Evolutionary conservation across 169 alveolate species (phyloP).

Genomic region (Cryptosporidium tyzzeri): DNA sequence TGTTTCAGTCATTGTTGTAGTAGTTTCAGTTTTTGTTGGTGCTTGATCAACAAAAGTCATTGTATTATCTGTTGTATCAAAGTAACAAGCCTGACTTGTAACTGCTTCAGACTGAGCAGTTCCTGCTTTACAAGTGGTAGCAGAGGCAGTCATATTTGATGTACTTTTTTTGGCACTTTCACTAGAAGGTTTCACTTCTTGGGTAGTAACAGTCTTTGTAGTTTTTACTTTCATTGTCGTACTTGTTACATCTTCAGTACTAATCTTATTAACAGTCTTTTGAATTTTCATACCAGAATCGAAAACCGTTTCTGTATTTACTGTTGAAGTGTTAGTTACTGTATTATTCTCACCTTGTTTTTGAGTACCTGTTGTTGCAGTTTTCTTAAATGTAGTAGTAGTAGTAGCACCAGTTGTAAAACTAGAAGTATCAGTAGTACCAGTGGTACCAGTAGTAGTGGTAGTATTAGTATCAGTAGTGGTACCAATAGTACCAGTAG

Average conservation of each 20-base stretch:
- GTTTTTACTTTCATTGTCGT: background rate
- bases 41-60: background rate
- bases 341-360: background rate
- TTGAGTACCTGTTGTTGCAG: background rate
- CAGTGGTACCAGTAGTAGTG: background rate
- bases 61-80: constrained; percentile 33
- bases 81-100: background rate
- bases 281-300: constrained; percentile 36
- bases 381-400: background rate
- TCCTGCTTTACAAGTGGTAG: background rate
- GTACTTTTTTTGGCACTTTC: background rate
- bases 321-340: background rate
- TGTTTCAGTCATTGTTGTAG: constrained; percentile 47
- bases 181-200: background rate
- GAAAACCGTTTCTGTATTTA: constrained; percentile 9
- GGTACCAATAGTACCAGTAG: background rate
- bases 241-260: background rate
- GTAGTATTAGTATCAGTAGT: background rate
- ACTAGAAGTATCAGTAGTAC: background rate
- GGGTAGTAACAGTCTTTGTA: constrained; percentile 32
- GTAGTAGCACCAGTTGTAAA: background rate
- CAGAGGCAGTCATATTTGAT: background rate
- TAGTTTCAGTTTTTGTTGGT: constrained; percentile 50
- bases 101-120: background rate
- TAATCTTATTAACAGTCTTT: constrained; percentile 6